phyloP scores from a whole-genome alignment of 768 basidiomycete species.

The Crepidotus variabilis region DNA sequence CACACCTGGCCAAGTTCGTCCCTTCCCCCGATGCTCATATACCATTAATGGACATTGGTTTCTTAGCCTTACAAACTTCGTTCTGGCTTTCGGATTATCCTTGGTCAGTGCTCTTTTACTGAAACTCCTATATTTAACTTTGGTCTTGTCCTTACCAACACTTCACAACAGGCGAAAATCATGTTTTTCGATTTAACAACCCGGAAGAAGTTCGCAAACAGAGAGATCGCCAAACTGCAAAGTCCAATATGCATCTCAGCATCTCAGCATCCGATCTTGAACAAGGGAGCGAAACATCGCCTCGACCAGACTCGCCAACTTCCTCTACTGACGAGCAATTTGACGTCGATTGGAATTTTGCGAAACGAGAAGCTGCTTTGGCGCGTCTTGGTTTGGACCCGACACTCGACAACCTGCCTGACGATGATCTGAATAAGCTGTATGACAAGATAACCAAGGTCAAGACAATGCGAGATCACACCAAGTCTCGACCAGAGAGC shows the following conservation, averaged over 20 bases:
- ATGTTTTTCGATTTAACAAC: conserved; percentile 97
- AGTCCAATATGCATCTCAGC: conserved; percentile 64
- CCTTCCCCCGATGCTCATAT: conserved; percentile 1
- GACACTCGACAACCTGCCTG: conserved; percentile 86
- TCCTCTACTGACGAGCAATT: conserved; percentile 60
- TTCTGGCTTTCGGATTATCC: conserved; percentile 94
- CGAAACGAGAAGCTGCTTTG: conserved; percentile 90
- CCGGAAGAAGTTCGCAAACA: conserved; percentile 92
- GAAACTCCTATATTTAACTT: no score
- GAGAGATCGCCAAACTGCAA: conserved; percentile 75
- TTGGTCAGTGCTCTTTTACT: conserved; percentile 50
- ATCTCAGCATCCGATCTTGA: conserved; percentile 67
- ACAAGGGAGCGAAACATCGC: conserved; percentile 43
- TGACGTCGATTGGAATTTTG: conserved; percentile 97
- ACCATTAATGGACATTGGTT: conserved; percentile 12
- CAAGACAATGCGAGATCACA: conserved; percentile 80
- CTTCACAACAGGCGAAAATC: conserved; percentile 72
- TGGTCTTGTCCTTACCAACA: no score
- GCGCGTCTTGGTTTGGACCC: conserved; percentile 86
- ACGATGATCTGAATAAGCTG: conserved; percentile 91
- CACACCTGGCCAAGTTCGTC: conserved; percentile 64
- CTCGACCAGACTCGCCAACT: conserved; percentile 77
- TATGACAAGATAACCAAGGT: conserved; percentile 94
- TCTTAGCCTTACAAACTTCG: conserved; percentile 74
- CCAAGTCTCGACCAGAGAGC: conserved; percentile 83